Percentiles rank a stretch among this genome's conserved stretches.
Conservation (phyloP, 345 rosid species). For the Populus nigra region DNA sequence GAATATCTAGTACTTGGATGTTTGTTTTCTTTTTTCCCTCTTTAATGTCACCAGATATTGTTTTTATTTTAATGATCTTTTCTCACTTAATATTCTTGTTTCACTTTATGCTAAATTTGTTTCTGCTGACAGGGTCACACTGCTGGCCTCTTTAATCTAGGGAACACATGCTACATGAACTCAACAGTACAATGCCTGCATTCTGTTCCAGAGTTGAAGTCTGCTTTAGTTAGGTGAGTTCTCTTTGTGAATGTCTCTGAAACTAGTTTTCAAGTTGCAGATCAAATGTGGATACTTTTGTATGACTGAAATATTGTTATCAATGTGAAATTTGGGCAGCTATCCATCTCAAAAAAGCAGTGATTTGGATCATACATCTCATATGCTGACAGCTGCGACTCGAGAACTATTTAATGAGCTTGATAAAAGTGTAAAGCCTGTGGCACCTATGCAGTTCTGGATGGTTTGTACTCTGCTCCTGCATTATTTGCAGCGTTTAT, state of each 20-base stretch:
- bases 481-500: conserved; percentile 4
- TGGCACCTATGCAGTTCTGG: conserved; percentile 97
- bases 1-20: neutral
- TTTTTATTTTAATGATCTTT: neutral
- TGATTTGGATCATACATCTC: conserved; percentile 92
- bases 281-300: neutral
- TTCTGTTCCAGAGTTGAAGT: conserved; percentile 95
- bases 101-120: neutral
- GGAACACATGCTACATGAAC: conserved; percentile 99
- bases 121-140: conserved; percentile 76
- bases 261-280: neutral
- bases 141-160: conserved; percentile 86
- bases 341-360: conserved; percentile 67
- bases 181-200: conserved; percentile 93
- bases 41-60: neutral
- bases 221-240: conserved; percentile 65
- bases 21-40: neutral
- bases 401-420: conserved; percentile 82
- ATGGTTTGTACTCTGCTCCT: conserved; percentile 49
- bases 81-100: neutral
- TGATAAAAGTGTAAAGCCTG: conserved; percentile 85
- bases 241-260: neutral
- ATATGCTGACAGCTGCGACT: conserved; percentile 91
- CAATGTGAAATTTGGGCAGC: conserved; percentile 36
- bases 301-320: conserved; percentile 13